A percentile compares a stretch with the other conserved stretches of the same genome.
Conservation (phyloP, 306 rosid genomes). For the Ceratonia siliqua region DNA sequence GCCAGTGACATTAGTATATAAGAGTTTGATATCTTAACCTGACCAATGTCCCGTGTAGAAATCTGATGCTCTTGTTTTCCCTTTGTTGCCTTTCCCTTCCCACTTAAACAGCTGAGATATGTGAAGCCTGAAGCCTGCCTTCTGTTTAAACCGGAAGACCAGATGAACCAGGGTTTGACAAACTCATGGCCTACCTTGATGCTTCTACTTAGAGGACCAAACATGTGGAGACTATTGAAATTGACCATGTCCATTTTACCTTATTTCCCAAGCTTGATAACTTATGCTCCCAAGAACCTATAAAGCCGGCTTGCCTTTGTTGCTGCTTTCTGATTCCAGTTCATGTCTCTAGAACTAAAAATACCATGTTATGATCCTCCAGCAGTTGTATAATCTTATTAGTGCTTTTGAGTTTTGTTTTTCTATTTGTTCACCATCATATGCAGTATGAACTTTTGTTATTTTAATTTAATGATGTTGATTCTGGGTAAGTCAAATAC, state of each 20-base stretch:
- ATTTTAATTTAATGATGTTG: slow-evolving; percentile 37
- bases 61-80: slow-evolving; percentile 91
- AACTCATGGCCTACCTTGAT: slow-evolving; percentile 92
- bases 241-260: slow-evolving; percentile 66
- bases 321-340: slow-evolving; percentile 53
- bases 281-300: slow-evolving; percentile 76
- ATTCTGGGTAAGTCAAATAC: slow-evolving; percentile 31
- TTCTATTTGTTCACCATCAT: slow-evolving; percentile 13
- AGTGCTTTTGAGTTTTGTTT: slow-evolving; percentile 31
- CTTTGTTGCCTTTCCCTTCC: slow-evolving; percentile 92
- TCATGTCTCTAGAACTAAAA: slow-evolving; percentile 50
- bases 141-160: slow-evolving; percentile 90
- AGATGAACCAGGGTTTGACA: slow-evolving; percentile 93
- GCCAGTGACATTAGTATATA: slow-evolving; percentile 39
- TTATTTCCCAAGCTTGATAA: slow-evolving; percentile 73
- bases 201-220: slow-evolving; percentile 79
- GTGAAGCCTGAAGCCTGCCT: slow-evolving; percentile 96
- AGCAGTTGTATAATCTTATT: slow-evolving; percentile 45
- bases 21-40: slow-evolving; percentile 66
- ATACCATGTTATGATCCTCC: slow-evolving; percentile 51
- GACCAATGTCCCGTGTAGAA: slow-evolving; percentile 66
- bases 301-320: slow-evolving; percentile 56
- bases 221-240: slow-evolving; percentile 63
- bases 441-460: slow-evolving; percentile 38
- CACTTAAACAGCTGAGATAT: slow-evolving; percentile 89